phyloP scores from a whole-genome alignment of 371 early-diverging fungal species.

The Mucor lusitanicus region DNA sequence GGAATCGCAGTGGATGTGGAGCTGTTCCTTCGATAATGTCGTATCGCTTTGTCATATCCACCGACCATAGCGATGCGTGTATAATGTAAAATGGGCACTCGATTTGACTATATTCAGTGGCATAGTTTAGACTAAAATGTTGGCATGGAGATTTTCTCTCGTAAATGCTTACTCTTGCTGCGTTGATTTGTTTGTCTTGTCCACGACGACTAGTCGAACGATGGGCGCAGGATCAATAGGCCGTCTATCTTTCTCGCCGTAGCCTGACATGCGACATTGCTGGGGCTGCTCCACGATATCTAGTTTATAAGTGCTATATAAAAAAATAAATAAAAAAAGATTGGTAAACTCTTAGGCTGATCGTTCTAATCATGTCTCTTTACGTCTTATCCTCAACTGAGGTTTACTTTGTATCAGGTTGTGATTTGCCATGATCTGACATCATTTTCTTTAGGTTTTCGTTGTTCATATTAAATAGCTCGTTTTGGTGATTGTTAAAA shows the following conservation, averaged over 20 bases:
- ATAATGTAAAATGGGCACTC: constrained; percentile 29
- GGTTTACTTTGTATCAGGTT: not conserved
- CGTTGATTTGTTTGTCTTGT: not conserved
- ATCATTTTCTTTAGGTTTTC: constrained; percentile 3
- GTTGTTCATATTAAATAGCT: not conserved
- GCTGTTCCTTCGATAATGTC: constrained; percentile 11
- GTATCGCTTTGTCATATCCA: constrained; percentile 18
- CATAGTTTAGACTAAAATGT: not conserved
- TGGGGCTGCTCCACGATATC: constrained; percentile 66
- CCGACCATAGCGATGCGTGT: constrained; percentile 28
- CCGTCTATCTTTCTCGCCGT: constrained; percentile 71
- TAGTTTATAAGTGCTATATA: constrained; percentile 21
- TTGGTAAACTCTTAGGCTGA: not conserved
- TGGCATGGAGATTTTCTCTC: not conserved
- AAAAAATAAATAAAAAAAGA: not conserved
- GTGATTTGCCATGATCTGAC: not conserved
- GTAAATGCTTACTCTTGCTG: not conserved
- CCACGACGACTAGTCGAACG: constrained; percentile 6
- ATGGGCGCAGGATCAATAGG: constrained; percentile 79
- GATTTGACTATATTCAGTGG: not conserved
- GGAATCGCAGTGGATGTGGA: constrained; percentile 30
- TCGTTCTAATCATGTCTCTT: not conserved
- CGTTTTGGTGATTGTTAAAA: not conserved
- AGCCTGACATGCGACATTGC: constrained; percentile 70
- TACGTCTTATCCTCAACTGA: constrained; percentile 1